Evolutionary conservation across 2,329 filamentous ascomycete species (phyloP).

Genomic region (Cladorrhinum sp.): DNA sequence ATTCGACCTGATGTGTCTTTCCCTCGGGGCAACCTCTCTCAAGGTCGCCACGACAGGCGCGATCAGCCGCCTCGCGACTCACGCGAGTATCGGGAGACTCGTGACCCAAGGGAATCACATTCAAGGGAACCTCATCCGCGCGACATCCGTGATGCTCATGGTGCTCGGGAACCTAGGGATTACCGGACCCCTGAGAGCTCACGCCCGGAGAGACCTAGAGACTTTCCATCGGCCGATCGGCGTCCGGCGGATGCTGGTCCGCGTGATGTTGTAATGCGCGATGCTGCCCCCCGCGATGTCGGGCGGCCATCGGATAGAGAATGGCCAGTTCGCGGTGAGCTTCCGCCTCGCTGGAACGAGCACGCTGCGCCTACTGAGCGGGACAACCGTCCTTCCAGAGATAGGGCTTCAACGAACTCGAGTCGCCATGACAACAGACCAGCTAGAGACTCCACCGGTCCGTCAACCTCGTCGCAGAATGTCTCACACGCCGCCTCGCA

Average conservation of each 20-base stretch:
- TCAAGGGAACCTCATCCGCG: constrained; percentile 32
- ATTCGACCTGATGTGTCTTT: constrained; percentile 23
- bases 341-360: constrained; percentile 37
- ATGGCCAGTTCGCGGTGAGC: constrained; percentile 31
- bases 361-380: constrained; percentile 31
- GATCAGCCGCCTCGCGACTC: constrained; percentile 28
- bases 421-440: constrained; percentile 25
- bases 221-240: constrained; percentile 40
- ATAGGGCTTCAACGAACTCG: constrained; percentile 34
- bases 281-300: constrained; percentile 30
- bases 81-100: constrained; percentile 36
- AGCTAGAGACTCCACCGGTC: constrained; percentile 24
- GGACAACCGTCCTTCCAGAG: constrained; percentile 35
- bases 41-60: constrained; percentile 31
- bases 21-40: constrained; percentile 37
- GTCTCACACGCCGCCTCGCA: constrained; percentile 30
- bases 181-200: constrained; percentile 38
- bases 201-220: constrained; percentile 42
- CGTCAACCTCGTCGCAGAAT: constrained; percentile 28
- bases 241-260: constrained; percentile 37
- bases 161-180: constrained; percentile 31
- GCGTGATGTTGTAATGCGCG: constrained; percentile 6
- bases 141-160: constrained; percentile 40
- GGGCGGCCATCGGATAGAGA: constrained; percentile 40
- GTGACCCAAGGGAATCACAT: constrained; percentile 28